These are phyloP conservation scores for Acacia confusa DNA, from an alignment of 306 rosid species.

Conservation along the genomic window DNA sequence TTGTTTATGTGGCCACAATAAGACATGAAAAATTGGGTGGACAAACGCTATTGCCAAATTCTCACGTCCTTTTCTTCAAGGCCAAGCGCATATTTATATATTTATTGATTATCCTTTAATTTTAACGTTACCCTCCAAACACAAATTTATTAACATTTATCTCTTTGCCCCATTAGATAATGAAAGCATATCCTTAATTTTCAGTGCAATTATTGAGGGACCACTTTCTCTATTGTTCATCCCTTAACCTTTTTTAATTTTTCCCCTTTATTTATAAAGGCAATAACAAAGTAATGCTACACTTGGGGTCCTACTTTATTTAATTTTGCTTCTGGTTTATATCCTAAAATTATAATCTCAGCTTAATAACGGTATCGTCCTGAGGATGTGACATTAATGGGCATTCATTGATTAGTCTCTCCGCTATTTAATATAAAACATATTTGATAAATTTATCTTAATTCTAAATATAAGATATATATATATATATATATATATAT, in stretches of 20 bases:
- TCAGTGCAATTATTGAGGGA: conserved; percentile 33
- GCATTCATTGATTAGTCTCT: no score
- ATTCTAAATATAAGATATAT: no score
- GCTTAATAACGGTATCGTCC: background rate
- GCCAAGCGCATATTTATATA: background rate
- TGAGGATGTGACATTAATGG: background rate
- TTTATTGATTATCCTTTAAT: conserved; percentile 9
- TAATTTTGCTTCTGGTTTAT: background rate
- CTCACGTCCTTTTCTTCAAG: conserved; percentile 32
- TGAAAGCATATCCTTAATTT: conserved; percentile 10
- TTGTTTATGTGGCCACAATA: conserved; percentile 22
- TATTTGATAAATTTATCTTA: no score
- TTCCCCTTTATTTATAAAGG: conserved; percentile 15
- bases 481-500: no score
- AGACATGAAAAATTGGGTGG: conserved; percentile 4
- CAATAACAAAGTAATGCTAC: conserved; percentile 13
- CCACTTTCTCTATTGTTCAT: conserved; percentile 21
- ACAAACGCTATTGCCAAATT: conserved; percentile 25
- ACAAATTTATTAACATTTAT: background rate
- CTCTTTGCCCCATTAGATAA: conserved; percentile 15
- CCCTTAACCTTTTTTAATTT: background rate
- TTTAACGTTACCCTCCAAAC: conserved; percentile 1
- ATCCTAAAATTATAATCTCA: background rate
- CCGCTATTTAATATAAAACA: no score
- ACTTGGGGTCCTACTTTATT: background rate